Conservation (phyloP, 352 stramenopile genomes). For the Phytophthora meadii region DNA sequence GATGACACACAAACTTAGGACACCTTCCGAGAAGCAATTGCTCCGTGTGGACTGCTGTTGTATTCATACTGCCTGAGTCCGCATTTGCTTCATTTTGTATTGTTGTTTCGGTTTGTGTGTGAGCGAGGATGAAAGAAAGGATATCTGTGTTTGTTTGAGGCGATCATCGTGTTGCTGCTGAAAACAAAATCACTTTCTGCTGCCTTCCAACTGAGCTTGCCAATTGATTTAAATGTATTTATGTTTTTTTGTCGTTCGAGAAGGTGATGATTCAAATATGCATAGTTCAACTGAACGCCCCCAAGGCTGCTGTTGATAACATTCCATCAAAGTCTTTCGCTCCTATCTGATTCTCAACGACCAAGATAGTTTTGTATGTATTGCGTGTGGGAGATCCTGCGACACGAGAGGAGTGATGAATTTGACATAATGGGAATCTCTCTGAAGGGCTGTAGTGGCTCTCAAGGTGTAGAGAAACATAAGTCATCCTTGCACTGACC, state of each 20-base stretch:
- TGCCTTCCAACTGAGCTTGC: slow-evolving; percentile 88
- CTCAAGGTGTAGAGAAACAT: slow-evolving; percentile 59
- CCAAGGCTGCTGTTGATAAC: slow-evolving; percentile 66
- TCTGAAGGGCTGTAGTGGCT: slow-evolving; percentile 58
- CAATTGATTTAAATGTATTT: slow-evolving; percentile 7
- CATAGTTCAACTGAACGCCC: slow-evolving; percentile 86
- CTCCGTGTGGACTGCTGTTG: slow-evolving; percentile 76
- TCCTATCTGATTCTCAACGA: slow-evolving; percentile 83
- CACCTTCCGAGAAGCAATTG: slow-evolving; percentile 84
- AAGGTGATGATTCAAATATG: slow-evolving; percentile 73
- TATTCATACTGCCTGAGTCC: slow-evolving; percentile 89
- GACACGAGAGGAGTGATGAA: slow-evolving; percentile 69
- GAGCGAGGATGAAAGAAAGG: slow-evolving; percentile 85
- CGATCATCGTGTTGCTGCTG: slow-evolving; percentile 51
- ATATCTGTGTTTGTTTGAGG: slow-evolving; percentile 78
- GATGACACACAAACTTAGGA: slow-evolving; percentile 84
- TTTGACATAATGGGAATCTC: slow-evolving; percentile 86
- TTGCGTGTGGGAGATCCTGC: slow-evolving; percentile 1
- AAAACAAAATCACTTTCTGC: slow-evolving; percentile 88
- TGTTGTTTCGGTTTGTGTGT: slow-evolving; percentile 9
- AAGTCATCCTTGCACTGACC: slow-evolving; percentile 86
- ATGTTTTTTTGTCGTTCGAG: slow-evolving; percentile 34
- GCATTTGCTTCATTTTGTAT: slow-evolving; percentile 17
- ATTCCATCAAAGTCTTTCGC: slow-evolving; percentile 84
- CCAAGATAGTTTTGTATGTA: slow-evolving; percentile 2